Evolutionary conservation across 805 yeast genomes (phyloP).

Genomic region (Lachancea sp.): DNA sequence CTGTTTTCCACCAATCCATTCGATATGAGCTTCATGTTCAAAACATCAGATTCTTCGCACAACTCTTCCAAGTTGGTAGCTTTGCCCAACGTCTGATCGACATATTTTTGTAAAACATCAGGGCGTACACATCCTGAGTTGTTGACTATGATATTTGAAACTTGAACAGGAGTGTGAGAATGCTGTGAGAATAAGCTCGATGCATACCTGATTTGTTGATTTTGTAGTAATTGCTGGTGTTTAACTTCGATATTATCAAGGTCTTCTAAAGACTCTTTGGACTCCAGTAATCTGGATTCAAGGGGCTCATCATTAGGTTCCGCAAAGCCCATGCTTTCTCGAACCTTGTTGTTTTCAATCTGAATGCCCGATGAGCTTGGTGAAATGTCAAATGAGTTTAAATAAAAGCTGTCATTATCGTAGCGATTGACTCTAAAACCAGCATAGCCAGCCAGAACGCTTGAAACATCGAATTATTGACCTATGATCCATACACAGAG

Average conservation of each 20-base stretch:
- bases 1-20: constrained; percentile 25
- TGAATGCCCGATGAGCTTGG: no score
- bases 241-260: constrained; percentile 1
- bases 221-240: constrained; percentile 7
- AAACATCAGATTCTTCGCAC: constrained; percentile 21
- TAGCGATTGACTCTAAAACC: no score
- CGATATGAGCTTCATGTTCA: constrained; percentile 25
- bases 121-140: constrained; percentile 18
- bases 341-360: background rate
- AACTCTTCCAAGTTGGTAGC: constrained; percentile 24
- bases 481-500: background rate
- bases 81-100: constrained; percentile 24
- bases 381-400: no score
- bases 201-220: constrained; percentile 8
- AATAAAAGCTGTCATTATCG: no score
- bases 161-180: constrained; percentile 21
- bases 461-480: background rate
- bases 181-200: constrained; percentile 14
- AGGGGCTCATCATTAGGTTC: constrained; percentile 1
- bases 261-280: background rate
- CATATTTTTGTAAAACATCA: constrained; percentile 20
- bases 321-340: background rate
- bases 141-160: constrained; percentile 19
- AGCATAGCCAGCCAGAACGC: no score
- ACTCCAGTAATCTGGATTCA: constrained; percentile 3